Evolutionary conservation across 345 rosid genomes (phyloP), one percentile per base, ranked within the genome.

Genomic region (Lepidium sativum): DNA sequence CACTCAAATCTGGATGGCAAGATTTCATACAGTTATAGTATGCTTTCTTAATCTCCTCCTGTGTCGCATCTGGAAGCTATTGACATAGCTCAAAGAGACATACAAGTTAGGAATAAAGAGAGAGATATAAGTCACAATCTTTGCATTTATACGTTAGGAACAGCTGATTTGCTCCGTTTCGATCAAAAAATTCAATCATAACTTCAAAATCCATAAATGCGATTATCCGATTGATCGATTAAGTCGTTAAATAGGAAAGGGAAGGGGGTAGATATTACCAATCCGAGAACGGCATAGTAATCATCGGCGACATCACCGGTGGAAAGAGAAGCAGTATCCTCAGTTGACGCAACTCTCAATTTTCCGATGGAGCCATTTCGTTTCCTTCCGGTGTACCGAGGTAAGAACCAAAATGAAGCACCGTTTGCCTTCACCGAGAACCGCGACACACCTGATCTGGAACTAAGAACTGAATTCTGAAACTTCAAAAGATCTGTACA

Each of bases 21-120:
- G 86, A 82, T 70, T 89, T 92, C 96, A 92, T 92, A 86, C 97
- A 92, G 54, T 86, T 92, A 73, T 92, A 89, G 67, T 92, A 92
- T 0, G 99, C 97, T 75, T 86, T 84, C 84, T 87, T 92, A 43
- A 92, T 92, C 84, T 92, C 89, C 40, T 68, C 87, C 13, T 77
- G 90, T 9, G 92, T 81, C 12, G 99, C 96, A 83, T 89, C 92
- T 23, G 99, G 97, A 63, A 82, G 88, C 98, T 65, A 27, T 38
- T 21, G 12, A 25, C 48, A 70, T 5, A 47, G 16, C 25, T 54
- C 27, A 25, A 32, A 1, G 27, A 38, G 61, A 25, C 52, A 21
- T 42, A 1, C 7, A 50, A 50, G 1, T 10, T 11, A 50, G 55
- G 15, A 27, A 5, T 27, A 6, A 27, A 27, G n/a, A 27, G 1